Base-by-base conservation (phyloP, 108 stramenopile genomes). In the Fragilariopsis cylindrus region DNA sequence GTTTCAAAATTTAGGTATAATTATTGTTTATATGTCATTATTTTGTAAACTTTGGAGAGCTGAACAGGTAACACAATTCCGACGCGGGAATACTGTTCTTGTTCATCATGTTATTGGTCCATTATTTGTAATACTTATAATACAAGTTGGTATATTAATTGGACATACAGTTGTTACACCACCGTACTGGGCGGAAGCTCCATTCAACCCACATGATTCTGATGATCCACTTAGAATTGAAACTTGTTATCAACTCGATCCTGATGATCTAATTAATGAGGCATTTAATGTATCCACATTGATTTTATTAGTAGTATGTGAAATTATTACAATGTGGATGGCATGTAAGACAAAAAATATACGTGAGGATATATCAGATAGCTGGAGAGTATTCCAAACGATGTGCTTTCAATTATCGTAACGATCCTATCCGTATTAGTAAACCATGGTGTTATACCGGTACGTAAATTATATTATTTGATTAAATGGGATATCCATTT, bases 11-110 rank as follows among this genome's bases (percentile, higher is more conserved):
- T 21, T 8, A n/a, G 62, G 62, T 4, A 6, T 63, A 4, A 7
- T 63, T 0, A 41, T 63, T 3, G 44, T 63, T 0, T 43, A 43
- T n/a, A 43, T 43, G 62, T 41, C 62, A 21, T n/a, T 63, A 5
- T 6, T 63, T 8, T 63, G 62, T 44, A 63, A 63, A n/a, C 44
- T 63, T 15, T 63, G 62, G 62, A 21, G 62, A 5, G 43, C 62
- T n/a, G 62, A 63, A 13, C 9, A 41, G 62, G 62, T 43, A 12
- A 45, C 43, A n/a, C 42, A 63, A n/a, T 63, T 63, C 40, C 62
- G 62, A 7, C 43, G 45, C 6, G 40, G 40, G 5, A 42, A 41
- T 9, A 45, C n/a, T n/a, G 15, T 63, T 7, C 42, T 41, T 7
- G 62, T 63, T 41, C 41, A 45, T 7, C 62, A 63, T 44, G 62